phyloP scores from a whole-genome alignment of 805 yeast genomes.

The Suhomyces sp. region DNA sequence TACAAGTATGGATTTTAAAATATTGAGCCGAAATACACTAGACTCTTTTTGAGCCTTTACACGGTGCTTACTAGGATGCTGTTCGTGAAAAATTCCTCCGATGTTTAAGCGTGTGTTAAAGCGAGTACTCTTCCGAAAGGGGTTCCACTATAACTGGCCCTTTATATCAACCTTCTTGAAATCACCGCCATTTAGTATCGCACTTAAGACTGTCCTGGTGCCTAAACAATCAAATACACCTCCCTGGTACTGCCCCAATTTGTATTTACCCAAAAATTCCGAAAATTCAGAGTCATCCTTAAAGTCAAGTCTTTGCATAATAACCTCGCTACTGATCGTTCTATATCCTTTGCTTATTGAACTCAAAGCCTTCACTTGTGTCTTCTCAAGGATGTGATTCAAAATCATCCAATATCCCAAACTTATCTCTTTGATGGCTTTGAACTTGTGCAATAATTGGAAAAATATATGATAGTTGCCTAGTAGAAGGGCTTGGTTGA shows the following conservation, averaged over 20 bases:
- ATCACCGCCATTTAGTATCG: conserved; percentile 32
- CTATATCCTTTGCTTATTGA: conserved; percentile 57
- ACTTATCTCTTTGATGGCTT: conserved; percentile 9
- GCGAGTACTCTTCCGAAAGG: too few relatives aligned
- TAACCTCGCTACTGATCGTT: conserved; percentile 37
- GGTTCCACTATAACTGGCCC: conserved; percentile 61
- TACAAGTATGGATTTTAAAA: background rate
- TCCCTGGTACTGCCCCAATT: conserved; percentile 30
- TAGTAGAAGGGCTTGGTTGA: conserved; percentile 20
- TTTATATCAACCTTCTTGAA: conserved; percentile 76
- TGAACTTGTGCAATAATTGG: conserved; percentile 19
- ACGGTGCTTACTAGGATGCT: background rate
- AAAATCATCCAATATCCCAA: conserved; percentile 22
- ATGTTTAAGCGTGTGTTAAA: background rate
- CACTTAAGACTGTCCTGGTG: conserved; percentile 35
- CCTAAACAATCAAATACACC: conserved; percentile 31
- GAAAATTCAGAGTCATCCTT: conserved; percentile 28
- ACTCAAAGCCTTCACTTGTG: conserved; percentile 55
- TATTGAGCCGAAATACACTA: background rate
- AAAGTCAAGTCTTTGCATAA: conserved; percentile 42
- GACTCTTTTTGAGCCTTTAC: background rate
- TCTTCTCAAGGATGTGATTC: conserved; percentile 52
- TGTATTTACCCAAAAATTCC: conserved; percentile 41
- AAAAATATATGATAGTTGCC: conserved; percentile 57
- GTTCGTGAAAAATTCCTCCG: background rate